Percentiles rank a stretch among this genome's conserved stretches.
Evolutionary conservation across 2,329 filamentous ascomycete species (phyloP).

Genomic region (Metarhizium rileyi): DNA sequence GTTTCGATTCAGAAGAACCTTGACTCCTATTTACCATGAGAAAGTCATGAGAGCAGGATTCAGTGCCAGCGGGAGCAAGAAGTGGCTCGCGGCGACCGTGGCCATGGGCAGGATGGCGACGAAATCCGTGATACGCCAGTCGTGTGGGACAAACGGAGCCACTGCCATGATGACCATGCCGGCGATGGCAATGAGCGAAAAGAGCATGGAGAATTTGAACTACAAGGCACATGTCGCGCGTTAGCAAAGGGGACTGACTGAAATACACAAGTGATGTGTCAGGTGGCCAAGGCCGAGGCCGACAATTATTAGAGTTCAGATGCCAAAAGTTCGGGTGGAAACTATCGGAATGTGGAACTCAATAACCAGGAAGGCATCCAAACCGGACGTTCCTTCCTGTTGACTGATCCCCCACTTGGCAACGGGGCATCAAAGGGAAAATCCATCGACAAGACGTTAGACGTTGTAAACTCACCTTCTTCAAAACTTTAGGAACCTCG

Average conservation of each 20-base stretch:
- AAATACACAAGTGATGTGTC: neutral
- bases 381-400: neutral
- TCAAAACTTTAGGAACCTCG: slow-evolving; percentile 69
- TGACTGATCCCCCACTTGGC: neutral
- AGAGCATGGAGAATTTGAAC: slow-evolving; percentile 65
- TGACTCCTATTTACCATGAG: slow-evolving; percentile 47
- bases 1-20: too few relatives aligned
- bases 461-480: slow-evolving; percentile 48
- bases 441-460: too few relatives aligned
- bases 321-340: neutral
- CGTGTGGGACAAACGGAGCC: slow-evolving; percentile 53
- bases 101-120: slow-evolving; percentile 70
- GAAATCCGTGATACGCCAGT: slow-evolving; percentile 60
- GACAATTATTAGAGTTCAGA: neutral
- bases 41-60: slow-evolving; percentile 77
- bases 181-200: slow-evolving; percentile 46
- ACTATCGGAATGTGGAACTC: neutral
- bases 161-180: slow-evolving; percentile 56
- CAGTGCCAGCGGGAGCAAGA: slow-evolving; percentile 61
- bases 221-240: slow-evolving; percentile 15
- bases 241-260: too few relatives aligned
- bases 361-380: neutral
- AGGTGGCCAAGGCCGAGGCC: neutral
- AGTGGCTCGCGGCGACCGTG: slow-evolving; percentile 58
- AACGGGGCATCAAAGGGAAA: too few relatives aligned